Evolutionary conservation across 73 alveolate genomes (phyloP), one percentile per base, ranked within the genome.

Genomic region (Paramecium primaurelia): DNA sequence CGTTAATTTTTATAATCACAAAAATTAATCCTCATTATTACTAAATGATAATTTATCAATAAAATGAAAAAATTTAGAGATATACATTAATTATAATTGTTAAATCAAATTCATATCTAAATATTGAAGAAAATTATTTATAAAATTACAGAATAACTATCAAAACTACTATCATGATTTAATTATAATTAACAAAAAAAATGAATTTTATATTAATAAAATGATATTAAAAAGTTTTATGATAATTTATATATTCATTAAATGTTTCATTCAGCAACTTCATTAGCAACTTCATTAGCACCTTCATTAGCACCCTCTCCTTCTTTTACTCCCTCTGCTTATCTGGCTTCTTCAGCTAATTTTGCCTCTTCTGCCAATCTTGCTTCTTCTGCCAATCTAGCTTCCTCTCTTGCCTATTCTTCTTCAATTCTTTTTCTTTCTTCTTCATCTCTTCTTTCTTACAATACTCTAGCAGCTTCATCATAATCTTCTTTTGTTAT

Each of bases 371-470:
- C 90, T 38, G 94, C 94, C 45, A 83, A 59, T 71, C 92, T 86
- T 4, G 92, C 92, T 58, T 86, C 94, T 30, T 89, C 94, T 20
- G 86, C 94, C 22, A 80, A 80, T 80, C 91, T 80, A 80, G 91
- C 91, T 22, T 89, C 94, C 38, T 89, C 88, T 71, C 94, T 89
- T 47, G 68, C 90, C 51, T 89, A 77, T 44, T 88, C 93, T 45
- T 45, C 91, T 26, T 80, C 91, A 16, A 32, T 14, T 80, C 91
- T 80, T 64, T 80, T 80, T 47, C 91, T 40, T 80, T 80, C 91
- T 28, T 80, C 91, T 28, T 80, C 91, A 40, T 80, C 91, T 80
- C 91, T 42, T 80, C 91, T 80, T 80, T 80, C 91, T 26, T 80
- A 25, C 16, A 80, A 47, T 4, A 80, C 91, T 47, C 91, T 42